A percentile compares a stretch with the other conserved stretches of the same genome.
These are phyloP conservation scores for Yamadazyma sp. DNA, from an alignment of 1,139 yeast species.

Conservation along the genomic window DNA sequence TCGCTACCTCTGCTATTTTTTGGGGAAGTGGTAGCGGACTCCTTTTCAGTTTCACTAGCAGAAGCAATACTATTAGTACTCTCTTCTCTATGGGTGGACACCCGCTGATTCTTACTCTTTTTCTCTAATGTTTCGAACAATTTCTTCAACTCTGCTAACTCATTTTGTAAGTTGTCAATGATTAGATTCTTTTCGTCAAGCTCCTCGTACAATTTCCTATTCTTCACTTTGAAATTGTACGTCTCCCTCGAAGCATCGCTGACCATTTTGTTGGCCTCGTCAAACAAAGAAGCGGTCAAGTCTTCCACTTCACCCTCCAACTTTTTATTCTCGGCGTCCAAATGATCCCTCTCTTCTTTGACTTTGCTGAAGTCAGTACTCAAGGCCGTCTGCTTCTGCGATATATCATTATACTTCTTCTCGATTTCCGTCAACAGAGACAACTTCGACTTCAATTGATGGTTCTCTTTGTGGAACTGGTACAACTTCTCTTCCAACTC, in stretches of 20 bases:
- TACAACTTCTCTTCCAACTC: slow-evolving; percentile 47
- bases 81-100: not conserved
- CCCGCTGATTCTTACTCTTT: slow-evolving; percentile 6
- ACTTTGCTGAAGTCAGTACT: slow-evolving; percentile 36
- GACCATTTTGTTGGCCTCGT: slow-evolving; percentile 81
- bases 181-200: slow-evolving; percentile 71
- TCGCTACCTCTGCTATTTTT: slow-evolving; percentile 2
- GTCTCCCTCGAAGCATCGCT: slow-evolving; percentile 66
- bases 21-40: slow-evolving; percentile 3
- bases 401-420: slow-evolving; percentile 28
- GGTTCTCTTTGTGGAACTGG: slow-evolving; percentile 33
- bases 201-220: slow-evolving; percentile 61
- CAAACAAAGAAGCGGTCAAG: slow-evolving; percentile 69
- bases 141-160: slow-evolving; percentile 66
- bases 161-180: slow-evolving; percentile 65
- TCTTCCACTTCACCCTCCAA: slow-evolving; percentile 76
- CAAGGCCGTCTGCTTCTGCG: slow-evolving; percentile 30
- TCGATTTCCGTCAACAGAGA: slow-evolving; percentile 19
- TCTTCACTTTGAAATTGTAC: slow-evolving; percentile 51
- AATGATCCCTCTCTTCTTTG: slow-evolving; percentile 38
- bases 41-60: slow-evolving; percentile 1
- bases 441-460: slow-evolving; percentile 22
- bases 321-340: slow-evolving; percentile 59
- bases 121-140: slow-evolving; percentile 42
- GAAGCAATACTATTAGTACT: not conserved